Percentiles rank a stretch among this genome's conserved stretches.
Conservation (phyloP, 768 basidiomycete genomes). For the Arthromyces matolae region DNA sequence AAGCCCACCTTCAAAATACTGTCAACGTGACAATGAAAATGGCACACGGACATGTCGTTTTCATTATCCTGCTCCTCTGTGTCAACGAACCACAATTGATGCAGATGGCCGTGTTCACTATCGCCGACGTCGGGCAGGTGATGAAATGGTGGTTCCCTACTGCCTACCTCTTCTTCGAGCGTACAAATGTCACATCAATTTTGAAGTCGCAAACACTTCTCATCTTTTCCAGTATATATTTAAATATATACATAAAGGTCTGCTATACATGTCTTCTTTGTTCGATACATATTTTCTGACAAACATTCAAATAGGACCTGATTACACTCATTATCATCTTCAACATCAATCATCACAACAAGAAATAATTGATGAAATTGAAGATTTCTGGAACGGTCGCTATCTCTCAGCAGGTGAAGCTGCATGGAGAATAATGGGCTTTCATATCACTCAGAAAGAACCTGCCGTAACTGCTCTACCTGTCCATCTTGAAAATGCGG, state of each 20-base stretch:
- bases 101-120: not conserved
- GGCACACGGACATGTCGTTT: slow-evolving; percentile 21
- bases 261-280: too few relatives aligned
- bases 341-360: not conserved
- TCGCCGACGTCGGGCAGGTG: not conserved
- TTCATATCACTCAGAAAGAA: slow-evolving; percentile 28
- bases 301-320: slow-evolving; percentile 7
- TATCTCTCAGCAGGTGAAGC: slow-evolving; percentile 35
- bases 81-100: not conserved
- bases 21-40: slow-evolving; percentile 17
- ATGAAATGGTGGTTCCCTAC: not conserved
- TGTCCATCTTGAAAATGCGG: slow-evolving; percentile 24
- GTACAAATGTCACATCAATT: slow-evolving; percentile 35
- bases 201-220: slow-evolving; percentile 26
- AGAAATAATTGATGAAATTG: slow-evolving; percentile 27
- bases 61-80: slow-evolving; percentile 17
- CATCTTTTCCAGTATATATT: slow-evolving; percentile 36
- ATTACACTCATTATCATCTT: slow-evolving; percentile 10
- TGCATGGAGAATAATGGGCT: slow-evolving; percentile 33
- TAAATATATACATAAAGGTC: slow-evolving; percentile 40
- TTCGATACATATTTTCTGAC: too few relatives aligned
- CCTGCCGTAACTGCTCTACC: slow-evolving; percentile 31
- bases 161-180: slow-evolving; percentile 12
- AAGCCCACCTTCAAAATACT: slow-evolving; percentile 22
- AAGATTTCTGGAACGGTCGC: slow-evolving; percentile 30